Base-by-base conservation (phyloP, 768 basidiomycete species). In the Galerina marginata region DNA sequence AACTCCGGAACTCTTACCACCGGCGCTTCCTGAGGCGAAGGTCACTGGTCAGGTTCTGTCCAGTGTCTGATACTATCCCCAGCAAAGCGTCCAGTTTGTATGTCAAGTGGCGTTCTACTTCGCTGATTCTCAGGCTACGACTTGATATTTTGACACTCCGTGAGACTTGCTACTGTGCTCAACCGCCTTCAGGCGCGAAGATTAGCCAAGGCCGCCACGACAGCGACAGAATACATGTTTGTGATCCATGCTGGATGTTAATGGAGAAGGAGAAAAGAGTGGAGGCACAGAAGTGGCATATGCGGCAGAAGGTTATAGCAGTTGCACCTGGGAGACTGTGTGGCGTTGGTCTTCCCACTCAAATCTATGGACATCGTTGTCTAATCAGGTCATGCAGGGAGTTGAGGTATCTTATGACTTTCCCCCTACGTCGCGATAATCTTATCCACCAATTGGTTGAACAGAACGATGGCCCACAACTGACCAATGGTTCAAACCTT, bases 31-130 rank as follows among this genome's bases (percentile, higher is more conserved):
- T 51, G 50, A 29, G 42, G 44, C 11, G 44, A 37, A 25, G 52
- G n/a, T 37, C 29, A 33, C 29, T 33, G 29, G 15, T 42, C 49
- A 47, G 46, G 51, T 44, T 45, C 45, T 52, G 39, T 42, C 38
- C 29, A 33, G 29, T 33, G 29, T 33, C 29, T 33, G 29, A 33
- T 33, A 20, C 20, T 20, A 33, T 33, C 29, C 29, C 29, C 29
- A 33, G 29, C 29, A 33, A 33, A 33, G 4, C 29, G 29, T 33
- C 29, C 29, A 52, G 33, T 51, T 45, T 59, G 58, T 14, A 53
- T 45, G 58, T 52, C 50, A 59, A 52, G 51, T 59, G 58, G 58
- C 51, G 57, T 52, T 44, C 16, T 7, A 52, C 43, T 59, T 59
- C 58, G 58, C 58, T 52, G 39, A 37, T 53, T 51, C 58, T 38